A percentile compares a stretch with the other conserved stretches of the same genome.
Conservation (phyloP, 805 yeast species). For the Candida maesae region DNA sequence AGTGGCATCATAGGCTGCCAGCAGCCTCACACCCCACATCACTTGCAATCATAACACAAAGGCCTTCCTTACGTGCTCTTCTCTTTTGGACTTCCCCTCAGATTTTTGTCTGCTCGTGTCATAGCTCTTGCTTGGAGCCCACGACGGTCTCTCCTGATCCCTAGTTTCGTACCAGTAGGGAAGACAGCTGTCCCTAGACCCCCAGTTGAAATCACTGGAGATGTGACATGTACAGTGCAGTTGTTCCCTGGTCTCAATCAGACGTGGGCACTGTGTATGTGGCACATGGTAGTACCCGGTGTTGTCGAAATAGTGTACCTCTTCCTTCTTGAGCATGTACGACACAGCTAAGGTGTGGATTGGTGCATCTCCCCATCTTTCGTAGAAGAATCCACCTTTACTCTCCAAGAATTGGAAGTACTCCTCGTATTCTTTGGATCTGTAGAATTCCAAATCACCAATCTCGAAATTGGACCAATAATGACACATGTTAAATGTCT, state of each 20-base stretch:
- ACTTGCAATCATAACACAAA: background rate
- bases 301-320: constrained; percentile 69
- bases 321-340: constrained; percentile 48
- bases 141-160: constrained; percentile 16
- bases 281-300: constrained; percentile 69
- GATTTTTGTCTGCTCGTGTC: constrained; percentile 2
- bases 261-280: constrained; percentile 56
- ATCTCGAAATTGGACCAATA: constrained; percentile 81
- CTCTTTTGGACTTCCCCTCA: background rate
- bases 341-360: constrained; percentile 78
- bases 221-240: constrained; percentile 52
- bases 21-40: too few species aligned
- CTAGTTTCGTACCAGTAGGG: constrained; percentile 21
- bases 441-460: constrained; percentile 67
- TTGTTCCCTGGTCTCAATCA: constrained; percentile 37
- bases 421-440: constrained; percentile 50
- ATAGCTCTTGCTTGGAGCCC: constrained; percentile 17
- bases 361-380: constrained; percentile 95
- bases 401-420: constrained; percentile 62
- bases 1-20: too few species aligned
- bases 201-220: constrained; percentile 26
- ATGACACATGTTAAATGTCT: constrained; percentile 68
- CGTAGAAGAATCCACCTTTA: constrained; percentile 78
- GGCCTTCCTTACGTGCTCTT: background rate
- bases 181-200: constrained; percentile 24